Evolutionary conservation across 1,139 yeast species (phyloP).

Genomic region (Tardiomyces digboiensis): DNA sequence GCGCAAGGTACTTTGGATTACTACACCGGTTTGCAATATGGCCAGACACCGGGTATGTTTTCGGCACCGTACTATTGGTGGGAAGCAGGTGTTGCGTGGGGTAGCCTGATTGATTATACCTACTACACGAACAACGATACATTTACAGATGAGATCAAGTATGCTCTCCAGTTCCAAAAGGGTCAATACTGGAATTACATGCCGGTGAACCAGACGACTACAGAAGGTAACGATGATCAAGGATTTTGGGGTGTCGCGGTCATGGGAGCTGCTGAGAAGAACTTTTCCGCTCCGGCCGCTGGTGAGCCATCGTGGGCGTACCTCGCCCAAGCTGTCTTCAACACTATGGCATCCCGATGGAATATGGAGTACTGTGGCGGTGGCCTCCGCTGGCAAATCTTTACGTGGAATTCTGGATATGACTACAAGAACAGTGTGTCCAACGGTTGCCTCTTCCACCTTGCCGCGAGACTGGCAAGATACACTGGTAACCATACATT

Average conservation of each 20-base stretch:
- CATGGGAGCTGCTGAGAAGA: slow-evolving; percentile 85
- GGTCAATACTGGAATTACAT: slow-evolving; percentile 72
- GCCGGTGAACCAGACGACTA: slow-evolving; percentile 86
- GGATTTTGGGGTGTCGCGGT: slow-evolving; percentile 95
- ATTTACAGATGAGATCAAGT: slow-evolving; percentile 46
- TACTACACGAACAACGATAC: slow-evolving; percentile 64
- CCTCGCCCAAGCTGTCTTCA: slow-evolving; percentile 72
- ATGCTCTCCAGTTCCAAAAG: slow-evolving; percentile 62
- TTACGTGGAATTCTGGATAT: slow-evolving; percentile 90
- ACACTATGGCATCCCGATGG: slow-evolving; percentile 89
- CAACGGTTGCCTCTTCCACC: slow-evolving; percentile 82
- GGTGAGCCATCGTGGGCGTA: slow-evolving; percentile 61
- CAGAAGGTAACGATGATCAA: slow-evolving; percentile 97
- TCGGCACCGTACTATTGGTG: slow-evolving; percentile 91
- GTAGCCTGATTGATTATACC: slow-evolving; percentile 71
- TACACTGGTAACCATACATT: slow-evolving; percentile 66
- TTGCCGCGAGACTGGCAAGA: slow-evolving; percentile 82
- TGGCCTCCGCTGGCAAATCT: slow-evolving; percentile 95
- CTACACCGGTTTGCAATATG: slow-evolving; percentile 60
- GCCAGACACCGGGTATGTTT: slow-evolving; percentile 82
- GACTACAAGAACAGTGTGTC: slow-evolving; percentile 87
- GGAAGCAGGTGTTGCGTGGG: slow-evolving; percentile 99
- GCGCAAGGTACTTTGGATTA: slow-evolving; percentile 76
- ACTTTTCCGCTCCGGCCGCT: slow-evolving; percentile 62
- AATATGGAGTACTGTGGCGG: slow-evolving; percentile 67